A percentile compares a stretch with the other conserved stretches of the same genome.
phyloP scores from a whole-genome alignment of 1,284 basidiomycete species.

The Puccinia sorghi region DNA sequence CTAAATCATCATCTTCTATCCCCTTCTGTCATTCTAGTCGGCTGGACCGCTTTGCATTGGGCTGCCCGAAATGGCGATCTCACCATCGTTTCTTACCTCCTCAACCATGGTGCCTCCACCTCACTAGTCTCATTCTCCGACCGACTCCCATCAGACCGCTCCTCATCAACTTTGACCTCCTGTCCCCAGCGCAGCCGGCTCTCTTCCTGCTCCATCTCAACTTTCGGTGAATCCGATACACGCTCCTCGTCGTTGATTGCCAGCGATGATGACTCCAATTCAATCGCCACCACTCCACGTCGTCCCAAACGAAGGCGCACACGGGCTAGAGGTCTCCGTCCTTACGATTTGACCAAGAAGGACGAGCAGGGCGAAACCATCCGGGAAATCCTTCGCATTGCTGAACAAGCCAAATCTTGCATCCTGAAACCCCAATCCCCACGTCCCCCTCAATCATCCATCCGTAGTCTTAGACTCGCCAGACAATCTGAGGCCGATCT shows the following conservation, averaged over 20 bases:
- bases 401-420: constrained; percentile 32
- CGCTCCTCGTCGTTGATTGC: background rate
- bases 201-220: constrained; percentile 18
- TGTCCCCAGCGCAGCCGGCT: background rate
- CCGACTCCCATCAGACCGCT: constrained; percentile 65
- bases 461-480: constrained; percentile 22
- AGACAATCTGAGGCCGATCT: constrained; percentile 18
- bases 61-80: constrained; percentile 84
- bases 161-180: constrained; percentile 1
- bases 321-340: constrained; percentile 26
- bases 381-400: constrained; percentile 39
- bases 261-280: background rate
- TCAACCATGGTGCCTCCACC: constrained; percentile 85
- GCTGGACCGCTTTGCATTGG: constrained; percentile 95
- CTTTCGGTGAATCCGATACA: background rate
- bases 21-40: constrained; percentile 62
- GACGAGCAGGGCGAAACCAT: constrained; percentile 44
- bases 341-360: constrained; percentile 39
- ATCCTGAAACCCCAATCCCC: constrained; percentile 1
- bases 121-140: constrained; percentile 72
- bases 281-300: constrained; percentile 2
- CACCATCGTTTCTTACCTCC: constrained; percentile 83
- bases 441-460: constrained; percentile 27
- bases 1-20: background rate
- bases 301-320: constrained; percentile 17